Conservation (phyloP, 805 yeast genomes). For the Kodamaea jinghongensis region DNA sequence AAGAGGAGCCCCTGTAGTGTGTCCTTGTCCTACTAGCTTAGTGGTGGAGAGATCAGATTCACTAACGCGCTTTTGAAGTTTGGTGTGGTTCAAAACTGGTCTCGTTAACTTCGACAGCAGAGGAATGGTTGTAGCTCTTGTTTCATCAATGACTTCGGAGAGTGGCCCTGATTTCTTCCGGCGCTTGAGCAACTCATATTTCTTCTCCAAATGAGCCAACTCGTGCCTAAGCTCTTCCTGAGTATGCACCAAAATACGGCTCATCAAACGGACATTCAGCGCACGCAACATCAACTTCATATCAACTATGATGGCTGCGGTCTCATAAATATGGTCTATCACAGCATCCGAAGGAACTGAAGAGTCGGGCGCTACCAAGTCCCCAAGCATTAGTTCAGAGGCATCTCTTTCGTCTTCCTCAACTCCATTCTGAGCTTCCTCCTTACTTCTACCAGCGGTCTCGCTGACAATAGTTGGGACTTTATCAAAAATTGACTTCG, state of each 20-base stretch:
- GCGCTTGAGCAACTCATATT: constrained; percentile 14
- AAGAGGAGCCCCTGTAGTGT: background rate
- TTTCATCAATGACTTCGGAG: background rate
- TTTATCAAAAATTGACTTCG: constrained; percentile 38
- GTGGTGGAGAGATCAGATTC: constrained; percentile 2
- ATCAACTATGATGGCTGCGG: constrained; percentile 61
- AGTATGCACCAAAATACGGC: constrained; percentile 33
- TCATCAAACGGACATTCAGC: constrained; percentile 52
- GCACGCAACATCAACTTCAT: constrained; percentile 60
- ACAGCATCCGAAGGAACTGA: constrained; percentile 54
- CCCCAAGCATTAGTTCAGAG: constrained; percentile 44
- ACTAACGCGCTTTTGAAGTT: constrained; percentile 2
- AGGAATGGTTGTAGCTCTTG: constrained; percentile 1
- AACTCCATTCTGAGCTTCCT: constrained; percentile 15
- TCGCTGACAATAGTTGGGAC: constrained; percentile 7
- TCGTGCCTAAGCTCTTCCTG: constrained; percentile 25
- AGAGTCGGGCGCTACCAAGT: constrained; percentile 52
- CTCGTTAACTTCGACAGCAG: background rate
- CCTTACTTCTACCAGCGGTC: constrained; percentile 8
- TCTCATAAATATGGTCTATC: constrained; percentile 59
- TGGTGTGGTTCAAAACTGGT: constrained; percentile 1
- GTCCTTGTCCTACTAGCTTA: background rate
- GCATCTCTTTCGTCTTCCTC: constrained; percentile 18
- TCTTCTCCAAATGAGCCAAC: constrained; percentile 21
- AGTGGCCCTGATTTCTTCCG: background rate